These are phyloP conservation scores for Sugiyamaella paludigena DNA, from an alignment of 1,139 yeast genomes.

Conservation along the genomic window DNA sequence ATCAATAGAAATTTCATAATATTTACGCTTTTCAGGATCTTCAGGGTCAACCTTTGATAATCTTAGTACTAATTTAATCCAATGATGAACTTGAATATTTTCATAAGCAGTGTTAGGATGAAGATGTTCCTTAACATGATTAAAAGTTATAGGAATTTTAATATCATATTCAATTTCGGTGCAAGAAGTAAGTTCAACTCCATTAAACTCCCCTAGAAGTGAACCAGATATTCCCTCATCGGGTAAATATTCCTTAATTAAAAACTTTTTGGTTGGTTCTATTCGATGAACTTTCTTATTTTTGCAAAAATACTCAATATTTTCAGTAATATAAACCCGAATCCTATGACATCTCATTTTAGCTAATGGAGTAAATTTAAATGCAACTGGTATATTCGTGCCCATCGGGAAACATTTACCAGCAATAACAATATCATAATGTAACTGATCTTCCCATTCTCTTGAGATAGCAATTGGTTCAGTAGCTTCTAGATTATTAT, in stretches of 20 bases:
- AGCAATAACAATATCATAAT: slow-evolving; percentile 84
- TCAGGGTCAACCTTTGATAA: slow-evolving; percentile 60
- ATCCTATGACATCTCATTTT: slow-evolving; percentile 85
- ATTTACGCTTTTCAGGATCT: slow-evolving; percentile 64
- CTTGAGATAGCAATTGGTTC: slow-evolving; percentile 90
- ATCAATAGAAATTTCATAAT: slow-evolving; percentile 88
- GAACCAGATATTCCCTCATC: slow-evolving; percentile 43
- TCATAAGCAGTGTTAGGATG: slow-evolving; percentile 83
- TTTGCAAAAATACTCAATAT: slow-evolving; percentile 82
- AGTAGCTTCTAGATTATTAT: slow-evolving; percentile 75
- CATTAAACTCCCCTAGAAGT: slow-evolving; percentile 39
- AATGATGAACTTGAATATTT: slow-evolving; percentile 82
- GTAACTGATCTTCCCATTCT: slow-evolving; percentile 91
- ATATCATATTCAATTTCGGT: slow-evolving; percentile 79
- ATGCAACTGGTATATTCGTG: slow-evolving; percentile 77
- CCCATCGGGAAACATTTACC: slow-evolving; percentile 85
- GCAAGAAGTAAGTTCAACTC: slow-evolving; percentile 44
- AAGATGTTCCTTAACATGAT: slow-evolving; percentile 43
- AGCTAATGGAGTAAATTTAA: slow-evolving; percentile 80
- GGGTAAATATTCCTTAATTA: slow-evolving; percentile 78
- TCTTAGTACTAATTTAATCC: slow-evolving; percentile 85
- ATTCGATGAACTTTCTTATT: slow-evolving; percentile 84
- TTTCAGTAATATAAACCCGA: slow-evolving; percentile 81
- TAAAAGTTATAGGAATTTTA: slow-evolving; percentile 65
- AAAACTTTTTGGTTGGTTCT: slow-evolving; percentile 81